Evolutionary conservation across 1,139 yeast species (phyloP), one percentile per base, ranked within the genome.

Genomic region (Nematodospora anomalae): DNA sequence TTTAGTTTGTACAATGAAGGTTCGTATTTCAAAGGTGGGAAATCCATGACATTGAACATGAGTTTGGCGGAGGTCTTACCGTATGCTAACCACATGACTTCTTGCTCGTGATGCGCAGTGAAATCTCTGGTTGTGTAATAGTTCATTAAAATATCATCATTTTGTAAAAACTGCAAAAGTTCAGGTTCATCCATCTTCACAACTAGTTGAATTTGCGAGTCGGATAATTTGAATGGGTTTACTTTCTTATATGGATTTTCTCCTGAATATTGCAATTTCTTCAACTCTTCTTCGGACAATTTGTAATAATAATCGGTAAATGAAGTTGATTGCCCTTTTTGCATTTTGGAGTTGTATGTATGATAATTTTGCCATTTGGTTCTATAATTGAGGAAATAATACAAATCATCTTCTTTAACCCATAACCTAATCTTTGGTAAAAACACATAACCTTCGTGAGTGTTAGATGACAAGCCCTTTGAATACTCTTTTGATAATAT

Each of bases 51-150:
- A 11, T 41, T 32, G 3, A 45, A 40, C 30, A 64, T 50, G 32
- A 64, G 32, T 6, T 39, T 29, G 10, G 55, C 47, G 2, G 71
- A 62, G 3, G 64, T 51, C 43, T 63, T 64, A 9, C 60, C 64
- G 37, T 54, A 55, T 13, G 60, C 44, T 16, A 65, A 51, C 15
- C 55, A 47, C 60, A 62, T 56, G 31, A 65, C 55, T 46, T 67
- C 73, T 21, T 51, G 45, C 46, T 67, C 71, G 41, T 67, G 74
- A 42, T 61, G 58, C 11, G 50, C 37, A 1, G 74, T 67, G 45
- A 66, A 61, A 6, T 55, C 61, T 18, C 54, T 48, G 12, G 66
- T 47, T 21, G 56, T 38, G 20, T 51, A 47, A 38, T 53, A 65
- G 29, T 51, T 55, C 38, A 59, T 56, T 30, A 67, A 56, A 15